Evolutionary conservation across 2,329 filamentous ascomycete genomes (phyloP).

Genomic region (Aspergillus awamori): DNA sequence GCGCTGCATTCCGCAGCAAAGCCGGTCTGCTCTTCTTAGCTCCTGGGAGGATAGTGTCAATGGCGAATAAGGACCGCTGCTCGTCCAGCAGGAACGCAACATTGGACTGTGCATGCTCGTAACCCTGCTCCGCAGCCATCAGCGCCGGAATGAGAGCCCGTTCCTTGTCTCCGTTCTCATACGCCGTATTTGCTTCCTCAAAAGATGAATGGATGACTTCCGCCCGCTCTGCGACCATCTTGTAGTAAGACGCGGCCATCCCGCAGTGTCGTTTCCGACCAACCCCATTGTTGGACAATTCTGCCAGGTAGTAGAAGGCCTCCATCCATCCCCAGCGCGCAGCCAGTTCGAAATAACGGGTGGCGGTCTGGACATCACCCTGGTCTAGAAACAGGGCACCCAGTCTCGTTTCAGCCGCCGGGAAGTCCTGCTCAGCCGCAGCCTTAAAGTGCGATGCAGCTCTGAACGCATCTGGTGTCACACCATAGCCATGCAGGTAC

Average conservation of each 20-base stretch:
- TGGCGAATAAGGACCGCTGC: constrained; percentile 62
- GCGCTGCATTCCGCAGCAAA: constrained; percentile 59
- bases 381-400: constrained; percentile 86
- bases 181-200: constrained; percentile 79
- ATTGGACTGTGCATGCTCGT: constrained; percentile 86
- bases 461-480: constrained; percentile 68
- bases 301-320: constrained; percentile 88
- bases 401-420: constrained; percentile 78
- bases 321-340: constrained; percentile 82
- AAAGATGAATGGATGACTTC: constrained; percentile 77
- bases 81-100: constrained; percentile 85
- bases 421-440: constrained; percentile 79
- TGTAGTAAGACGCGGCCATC: constrained; percentile 80
- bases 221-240: constrained; percentile 72
- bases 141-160: constrained; percentile 79
- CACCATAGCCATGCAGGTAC: constrained; percentile 76
- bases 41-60: constrained; percentile 58
- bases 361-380: constrained; percentile 77
- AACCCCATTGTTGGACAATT: constrained; percentile 79
- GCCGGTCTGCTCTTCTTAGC: constrained; percentile 44
- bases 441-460: constrained; percentile 77
- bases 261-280: constrained; percentile 78
- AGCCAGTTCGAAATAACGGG: constrained; percentile 85
- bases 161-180: constrained; percentile 76
- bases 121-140: constrained; percentile 89